Conservation (phyloP, 805 yeast genomes). For the Jamesozyma spencerorum region DNA sequence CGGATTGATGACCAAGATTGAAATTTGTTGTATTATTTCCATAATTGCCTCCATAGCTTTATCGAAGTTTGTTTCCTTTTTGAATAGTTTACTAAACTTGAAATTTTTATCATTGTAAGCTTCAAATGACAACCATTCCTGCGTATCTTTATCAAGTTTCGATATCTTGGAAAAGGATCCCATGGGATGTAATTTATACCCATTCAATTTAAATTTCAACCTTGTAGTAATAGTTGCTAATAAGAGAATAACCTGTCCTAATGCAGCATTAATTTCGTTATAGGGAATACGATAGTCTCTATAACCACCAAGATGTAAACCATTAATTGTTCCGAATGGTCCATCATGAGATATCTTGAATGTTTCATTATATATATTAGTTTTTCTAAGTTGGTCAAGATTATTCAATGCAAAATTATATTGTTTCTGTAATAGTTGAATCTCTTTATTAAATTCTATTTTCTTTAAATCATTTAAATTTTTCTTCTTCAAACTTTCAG, state of each 20-base stretch:
- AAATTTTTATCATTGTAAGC: slow-evolving; percentile 63
- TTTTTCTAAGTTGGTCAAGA: slow-evolving; percentile 58
- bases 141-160: slow-evolving; percentile 31
- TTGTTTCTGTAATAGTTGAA: slow-evolving; percentile 54
- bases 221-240: slow-evolving; percentile 54
- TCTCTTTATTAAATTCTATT: slow-evolving; percentile 40
- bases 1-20: slow-evolving; percentile 18
- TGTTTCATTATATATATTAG: slow-evolving; percentile 76
- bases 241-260: slow-evolving; percentile 73
- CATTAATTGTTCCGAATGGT: slow-evolving; percentile 79
- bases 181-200: slow-evolving; percentile 65
- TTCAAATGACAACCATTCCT: slow-evolving; percentile 40
- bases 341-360: slow-evolving; percentile 81
- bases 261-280: slow-evolving; percentile 85
- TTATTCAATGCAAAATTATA: slow-evolving; percentile 55
- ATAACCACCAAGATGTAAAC: slow-evolving; percentile 66
- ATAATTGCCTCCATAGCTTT: slow-evolving; percentile 72
- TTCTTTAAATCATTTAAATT: slow-evolving; percentile 52
- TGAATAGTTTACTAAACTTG: slow-evolving; percentile 55
- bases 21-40: slow-evolving; percentile 27
- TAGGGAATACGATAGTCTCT: slow-evolving; percentile 60
- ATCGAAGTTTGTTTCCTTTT: slow-evolving; percentile 67
- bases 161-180: slow-evolving; percentile 75
- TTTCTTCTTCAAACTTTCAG: slow-evolving; percentile 33
- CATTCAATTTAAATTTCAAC: slow-evolving; percentile 44